A percentile compares a stretch with the other conserved stretches of the same genome.
Evolutionary conservation across 768 basidiomycete genomes (phyloP).

Genomic region (Fomitopsis serialis): DNA sequence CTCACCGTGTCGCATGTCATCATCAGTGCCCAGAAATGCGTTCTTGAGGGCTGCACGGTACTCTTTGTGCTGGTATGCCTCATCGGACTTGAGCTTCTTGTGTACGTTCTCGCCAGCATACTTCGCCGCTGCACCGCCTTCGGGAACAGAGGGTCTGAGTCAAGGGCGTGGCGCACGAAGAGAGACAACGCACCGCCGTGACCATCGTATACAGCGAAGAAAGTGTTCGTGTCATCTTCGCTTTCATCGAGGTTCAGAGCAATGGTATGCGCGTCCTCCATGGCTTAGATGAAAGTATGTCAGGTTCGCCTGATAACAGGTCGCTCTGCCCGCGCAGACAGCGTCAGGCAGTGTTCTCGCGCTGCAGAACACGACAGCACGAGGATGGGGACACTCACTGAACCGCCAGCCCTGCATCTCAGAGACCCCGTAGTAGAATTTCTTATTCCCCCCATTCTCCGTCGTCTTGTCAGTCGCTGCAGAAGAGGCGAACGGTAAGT

Average conservation of each 20-base stretch:
- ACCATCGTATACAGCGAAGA: constrained; percentile 98
- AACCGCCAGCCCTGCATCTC: constrained; percentile 99
- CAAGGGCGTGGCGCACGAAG: not conserved
- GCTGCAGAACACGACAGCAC: not conserved
- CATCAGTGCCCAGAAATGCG: constrained; percentile 91
- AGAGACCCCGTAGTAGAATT: constrained; percentile 70
- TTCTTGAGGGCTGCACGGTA: constrained; percentile 78
- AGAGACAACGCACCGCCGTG: constrained; percentile 74
- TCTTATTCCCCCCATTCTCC: constrained; percentile 62
- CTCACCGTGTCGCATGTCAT: constrained; percentile 83
- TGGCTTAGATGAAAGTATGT: constrained; percentile 47
- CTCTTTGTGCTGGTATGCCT: constrained; percentile 61
- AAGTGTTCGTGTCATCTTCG: constrained; percentile 50
- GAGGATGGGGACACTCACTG: constrained; percentile 53
- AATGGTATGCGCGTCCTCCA: constrained; percentile 93
- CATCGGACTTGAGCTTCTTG: constrained; percentile 66
- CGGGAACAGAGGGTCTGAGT: not conserved
- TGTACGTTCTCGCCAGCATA: constrained; percentile 86
- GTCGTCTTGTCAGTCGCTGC: constrained; percentile 82
- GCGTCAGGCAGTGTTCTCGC: constrained; percentile 1
- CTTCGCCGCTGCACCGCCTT: constrained; percentile 80
- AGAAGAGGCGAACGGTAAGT: constrained; percentile 4
- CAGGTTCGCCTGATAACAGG: constrained; percentile 10
- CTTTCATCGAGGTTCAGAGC: constrained; percentile 62
- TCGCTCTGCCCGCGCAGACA: not conserved